Percentiles rank a stretch among this genome's conserved stretches.
These are phyloP conservation scores for Wickerhamiella azyma DNA, from an alignment of 805 yeast genomes.

Conservation along the genomic window DNA sequence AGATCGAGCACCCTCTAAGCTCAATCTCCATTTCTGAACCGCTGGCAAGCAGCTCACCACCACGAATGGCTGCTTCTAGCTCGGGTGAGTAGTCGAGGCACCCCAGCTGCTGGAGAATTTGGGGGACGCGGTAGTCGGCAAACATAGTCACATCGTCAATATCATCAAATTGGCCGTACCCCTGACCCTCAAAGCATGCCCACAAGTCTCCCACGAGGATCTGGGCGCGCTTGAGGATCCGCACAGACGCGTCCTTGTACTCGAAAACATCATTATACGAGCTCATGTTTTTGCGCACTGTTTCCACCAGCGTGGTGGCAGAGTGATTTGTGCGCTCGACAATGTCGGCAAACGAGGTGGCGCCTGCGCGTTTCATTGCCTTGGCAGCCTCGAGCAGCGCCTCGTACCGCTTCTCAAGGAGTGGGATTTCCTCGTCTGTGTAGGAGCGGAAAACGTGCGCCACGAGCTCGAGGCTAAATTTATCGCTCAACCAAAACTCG, in stretches of 20 bases:
- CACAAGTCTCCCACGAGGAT: constrained; percentile 32
- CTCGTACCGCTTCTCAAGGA: constrained; percentile 24
- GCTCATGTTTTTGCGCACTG: constrained; percentile 21
- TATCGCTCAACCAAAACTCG: constrained; percentile 23
- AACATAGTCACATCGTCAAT: constrained; percentile 32
- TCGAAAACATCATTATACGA: constrained; percentile 26
- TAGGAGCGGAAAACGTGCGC: constrained; percentile 24
- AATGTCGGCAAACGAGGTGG: constrained; percentile 18
- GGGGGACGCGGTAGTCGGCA: constrained; percentile 36
- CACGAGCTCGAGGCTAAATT: constrained; percentile 19
- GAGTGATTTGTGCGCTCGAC: constrained; percentile 21
- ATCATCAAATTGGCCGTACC: constrained; percentile 28
- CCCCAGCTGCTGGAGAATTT: constrained; percentile 28
- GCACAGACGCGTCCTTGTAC: constrained; percentile 23
- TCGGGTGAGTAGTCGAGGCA: constrained; percentile 25
- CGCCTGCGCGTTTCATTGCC: constrained; percentile 15
- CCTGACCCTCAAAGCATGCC: constrained; percentile 30
- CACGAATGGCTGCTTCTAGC: constrained; percentile 18
- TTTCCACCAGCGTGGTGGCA: constrained; percentile 24
- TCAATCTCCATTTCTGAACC: constrained; percentile 29
- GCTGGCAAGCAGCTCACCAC: constrained; percentile 16
- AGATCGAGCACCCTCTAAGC: constrained; percentile 31
- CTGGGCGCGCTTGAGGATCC: constrained; percentile 31
- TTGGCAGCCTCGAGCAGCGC: constrained; percentile 29
- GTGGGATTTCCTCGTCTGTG: constrained; percentile 25